Evolutionary conservation across 202 grass and related monocot genomes (phyloP), one percentile per base, ranked within the genome.

Genomic region (Elaeis oleifera): DNA sequence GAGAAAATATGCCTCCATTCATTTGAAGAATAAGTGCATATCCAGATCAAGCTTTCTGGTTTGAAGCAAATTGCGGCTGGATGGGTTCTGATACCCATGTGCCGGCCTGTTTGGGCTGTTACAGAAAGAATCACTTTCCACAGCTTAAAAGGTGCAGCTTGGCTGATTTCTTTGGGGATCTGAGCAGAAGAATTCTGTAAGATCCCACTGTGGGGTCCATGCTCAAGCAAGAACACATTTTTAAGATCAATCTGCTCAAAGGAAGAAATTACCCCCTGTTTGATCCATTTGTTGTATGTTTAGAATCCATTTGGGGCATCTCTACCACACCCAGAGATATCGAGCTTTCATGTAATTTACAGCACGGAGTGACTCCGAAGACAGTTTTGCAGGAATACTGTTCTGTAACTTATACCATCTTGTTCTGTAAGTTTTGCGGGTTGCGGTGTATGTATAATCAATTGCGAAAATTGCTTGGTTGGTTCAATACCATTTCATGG

Each of bases 1-100:
- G 88, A 97, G 73, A 97, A 86, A 71, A 74, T 97, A 70, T 92
- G 62, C 78, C 28, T 74, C 68, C 60, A 70, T 75, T 85, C 81
- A 36, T 77, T 84, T 11, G 85, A 92, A 76, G 78, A 81, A 50
- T 90, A 90, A 72, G 78, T 44, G 13, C 36, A 44, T 3, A 56
- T 29, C 11, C n/a, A 21, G 25, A 53, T 26, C 23, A 21, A 68
- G 36, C 55, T 68, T 16, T 48, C 65, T 44, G n/a, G 27, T 56
- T 56, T 44, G 24, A 51, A 68, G 26, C 21, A 56, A 56, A 19
- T 16, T 54, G n/a, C 11, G n/a, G 7, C 20, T 56, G 4, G 25
- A 21, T 44, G 65, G 18, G 28, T 25, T 54, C 24, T 52, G 20
- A 17, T 53, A 23, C 36, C 17, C 25, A 54, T 25, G 18, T 16